phyloP scores from a whole-genome alignment of 2,329 filamentous ascomycete genomes.

The Zopfia rhizophila region DNA sequence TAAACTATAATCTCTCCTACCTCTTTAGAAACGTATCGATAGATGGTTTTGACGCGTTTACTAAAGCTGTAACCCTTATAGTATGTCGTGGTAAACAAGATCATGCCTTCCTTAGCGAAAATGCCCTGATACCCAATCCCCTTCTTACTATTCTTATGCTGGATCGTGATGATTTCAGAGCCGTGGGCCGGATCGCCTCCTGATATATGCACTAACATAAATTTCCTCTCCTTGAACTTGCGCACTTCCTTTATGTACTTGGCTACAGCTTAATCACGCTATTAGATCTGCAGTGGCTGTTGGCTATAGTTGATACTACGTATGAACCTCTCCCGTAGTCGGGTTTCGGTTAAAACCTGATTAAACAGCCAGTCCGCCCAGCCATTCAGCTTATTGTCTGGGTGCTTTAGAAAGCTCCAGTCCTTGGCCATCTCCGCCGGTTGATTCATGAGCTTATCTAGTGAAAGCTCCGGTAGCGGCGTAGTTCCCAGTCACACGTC shows the following conservation, averaged over 20 bases:
- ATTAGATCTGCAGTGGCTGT: conserved; percentile 2
- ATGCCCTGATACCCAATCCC: conserved; percentile 17
- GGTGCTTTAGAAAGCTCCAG: conserved; percentile 8
- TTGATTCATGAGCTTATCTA: conserved; percentile 1
- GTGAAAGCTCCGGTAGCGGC: background rate
- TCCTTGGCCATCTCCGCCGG: conserved; percentile 1
- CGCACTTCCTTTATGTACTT: conserved; percentile 3
- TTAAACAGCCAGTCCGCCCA: conserved; percentile 6
- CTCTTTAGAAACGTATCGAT: conserved; percentile 22
- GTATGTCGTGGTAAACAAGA: conserved; percentile 20
- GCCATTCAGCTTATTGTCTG: conserved; percentile 1
- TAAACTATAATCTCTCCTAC: conserved; percentile 20
- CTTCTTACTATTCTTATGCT: conserved; percentile 16
- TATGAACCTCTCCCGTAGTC: conserved; percentile 7
- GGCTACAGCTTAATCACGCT: background rate
- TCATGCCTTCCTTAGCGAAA: conserved; percentile 21
- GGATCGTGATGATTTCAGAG: conserved; percentile 20
- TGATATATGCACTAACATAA: conserved; percentile 25
- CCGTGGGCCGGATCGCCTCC: conserved; percentile 18
- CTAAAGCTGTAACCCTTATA: conserved; percentile 23
- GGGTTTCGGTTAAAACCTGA: background rate
- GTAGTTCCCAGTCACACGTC: conserved; percentile 3
- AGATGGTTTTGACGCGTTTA: conserved; percentile 17
- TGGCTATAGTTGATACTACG: conserved; percentile 1
- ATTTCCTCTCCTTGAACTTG: conserved; percentile 13